Conservation (phyloP, 129 eudicot genomes). For the Erigeron canadensis region DNA sequence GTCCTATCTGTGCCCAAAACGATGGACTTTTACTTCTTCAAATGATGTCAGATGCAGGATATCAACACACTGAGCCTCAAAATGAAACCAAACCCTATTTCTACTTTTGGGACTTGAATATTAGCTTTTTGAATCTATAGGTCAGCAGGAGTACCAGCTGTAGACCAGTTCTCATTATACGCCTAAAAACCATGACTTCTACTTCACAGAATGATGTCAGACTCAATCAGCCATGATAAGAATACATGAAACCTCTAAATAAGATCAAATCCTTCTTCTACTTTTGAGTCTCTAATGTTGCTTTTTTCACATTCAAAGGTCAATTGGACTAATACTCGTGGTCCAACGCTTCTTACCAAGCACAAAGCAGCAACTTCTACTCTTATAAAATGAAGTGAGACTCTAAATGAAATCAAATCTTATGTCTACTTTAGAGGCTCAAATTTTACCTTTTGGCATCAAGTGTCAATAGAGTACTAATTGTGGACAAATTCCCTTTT, state of each 20-base stretch:
- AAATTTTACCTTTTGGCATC: neutral
- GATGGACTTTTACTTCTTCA: no score
- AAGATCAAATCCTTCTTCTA: slow-evolving; percentile 20
- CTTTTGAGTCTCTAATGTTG: neutral
- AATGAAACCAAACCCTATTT: no score
- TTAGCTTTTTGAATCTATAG: no score
- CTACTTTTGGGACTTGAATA: no score
- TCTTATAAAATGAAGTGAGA: no score
- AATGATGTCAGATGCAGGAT: no score
- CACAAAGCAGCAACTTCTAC: neutral
- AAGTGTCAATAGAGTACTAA: no score
- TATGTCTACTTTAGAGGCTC: neutral
- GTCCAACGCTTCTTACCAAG: neutral
- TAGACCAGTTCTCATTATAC: no score
- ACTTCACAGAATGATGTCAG: slow-evolving; percentile 1
- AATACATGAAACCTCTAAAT: slow-evolving; percentile 8
- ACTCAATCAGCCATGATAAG: slow-evolving; percentile 9
- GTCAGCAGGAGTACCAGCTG: no score
- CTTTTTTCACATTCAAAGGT: neutral
- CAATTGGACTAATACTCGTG: neutral
- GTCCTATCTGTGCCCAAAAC: slow-evolving; percentile 4
- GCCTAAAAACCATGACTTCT: neutral
- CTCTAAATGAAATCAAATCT: slow-evolving; percentile 14
- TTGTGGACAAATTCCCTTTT: no score
- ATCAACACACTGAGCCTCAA: no score